These are phyloP conservation scores for Penicillium paneum DNA, from an alignment of 2,329 filamentous ascomycete genomes.

Conservation along the genomic window DNA sequence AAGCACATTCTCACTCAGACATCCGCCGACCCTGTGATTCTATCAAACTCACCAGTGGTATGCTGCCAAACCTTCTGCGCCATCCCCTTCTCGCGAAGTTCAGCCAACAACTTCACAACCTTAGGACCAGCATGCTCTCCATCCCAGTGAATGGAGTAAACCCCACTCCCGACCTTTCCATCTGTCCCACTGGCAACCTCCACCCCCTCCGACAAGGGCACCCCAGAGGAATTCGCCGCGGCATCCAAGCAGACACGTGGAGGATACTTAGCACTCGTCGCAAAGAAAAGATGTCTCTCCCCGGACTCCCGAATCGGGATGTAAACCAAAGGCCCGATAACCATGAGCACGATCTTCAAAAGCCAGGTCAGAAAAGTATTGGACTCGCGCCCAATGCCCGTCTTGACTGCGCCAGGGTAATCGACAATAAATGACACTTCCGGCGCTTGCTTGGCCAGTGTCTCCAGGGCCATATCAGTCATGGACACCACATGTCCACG, in stretches of 20 bases:
- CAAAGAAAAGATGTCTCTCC: constrained; percentile 46
- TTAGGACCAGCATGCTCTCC: constrained; percentile 11
- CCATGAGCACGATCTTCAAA: constrained; percentile 23
- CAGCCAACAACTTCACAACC: constrained; percentile 24
- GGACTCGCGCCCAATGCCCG: constrained; percentile 34
- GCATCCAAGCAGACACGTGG: background rate
- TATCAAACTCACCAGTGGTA: constrained; percentile 23
- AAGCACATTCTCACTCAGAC: background rate
- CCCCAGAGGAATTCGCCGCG: constrained; percentile 5
- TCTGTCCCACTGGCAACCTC: constrained; percentile 20
- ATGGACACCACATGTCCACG: constrained; percentile 49
- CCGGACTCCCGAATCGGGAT: constrained; percentile 39
- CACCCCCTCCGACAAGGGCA: constrained; percentile 17
- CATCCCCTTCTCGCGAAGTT: constrained; percentile 28
- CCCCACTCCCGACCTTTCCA: constrained; percentile 30
- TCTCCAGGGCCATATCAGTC: constrained; percentile 50
- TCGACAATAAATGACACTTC: constrained; percentile 50
- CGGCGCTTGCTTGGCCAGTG: constrained; percentile 47
- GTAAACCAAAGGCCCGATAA: constrained; percentile 26
- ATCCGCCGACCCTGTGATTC: background rate
- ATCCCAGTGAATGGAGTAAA: constrained; percentile 28
- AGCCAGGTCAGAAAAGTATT: background rate
- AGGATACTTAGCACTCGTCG: constrained; percentile 37
- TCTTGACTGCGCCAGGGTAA: constrained; percentile 49
- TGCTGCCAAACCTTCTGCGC: constrained; percentile 34